Conservation (phyloP, 768 basidiomycete genomes). For the Leccinum longicurvipes region DNA sequence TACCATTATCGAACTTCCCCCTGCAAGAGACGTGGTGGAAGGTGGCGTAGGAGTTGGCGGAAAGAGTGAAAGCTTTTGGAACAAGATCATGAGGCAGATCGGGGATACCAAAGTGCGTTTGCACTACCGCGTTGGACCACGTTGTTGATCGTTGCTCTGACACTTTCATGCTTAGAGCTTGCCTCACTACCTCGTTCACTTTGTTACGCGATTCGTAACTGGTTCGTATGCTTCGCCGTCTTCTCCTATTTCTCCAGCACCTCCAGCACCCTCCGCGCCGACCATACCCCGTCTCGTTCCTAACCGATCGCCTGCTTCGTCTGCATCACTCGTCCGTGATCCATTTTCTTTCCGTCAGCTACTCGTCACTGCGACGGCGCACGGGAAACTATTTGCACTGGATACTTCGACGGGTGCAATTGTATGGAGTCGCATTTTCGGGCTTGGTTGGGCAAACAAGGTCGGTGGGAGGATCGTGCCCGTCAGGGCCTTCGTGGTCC, state of each 20-base stretch:
- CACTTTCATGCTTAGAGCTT: slow-evolving; percentile 47
- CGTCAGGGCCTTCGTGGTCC: slow-evolving; percentile 56
- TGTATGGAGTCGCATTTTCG: slow-evolving; percentile 78
- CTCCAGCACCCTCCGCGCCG: background rate
- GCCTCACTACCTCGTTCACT: slow-evolving; percentile 64
- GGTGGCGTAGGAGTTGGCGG: slow-evolving; percentile 4
- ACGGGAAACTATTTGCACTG: slow-evolving; percentile 78
- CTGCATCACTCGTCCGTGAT: slow-evolving; percentile 56
- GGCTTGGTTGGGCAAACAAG: slow-evolving; percentile 61
- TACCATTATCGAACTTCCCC: slow-evolving; percentile 77
- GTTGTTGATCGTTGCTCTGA: background rate
- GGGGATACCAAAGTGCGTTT: slow-evolving; percentile 51
- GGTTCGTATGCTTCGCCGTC: slow-evolving; percentile 58
- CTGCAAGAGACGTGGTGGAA: slow-evolving; percentile 33
- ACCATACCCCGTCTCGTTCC: slow-evolving; percentile 22
- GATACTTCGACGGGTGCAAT: slow-evolving; percentile 76
- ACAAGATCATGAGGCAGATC: slow-evolving; percentile 54
- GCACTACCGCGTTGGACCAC: background rate
- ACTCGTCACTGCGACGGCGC: slow-evolving; percentile 64
- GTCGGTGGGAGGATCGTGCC: slow-evolving; percentile 57
- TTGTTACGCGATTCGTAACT: slow-evolving; percentile 67
- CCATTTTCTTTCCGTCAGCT: slow-evolving; percentile 86
- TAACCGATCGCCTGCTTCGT: slow-evolving; percentile 26
- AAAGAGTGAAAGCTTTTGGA: slow-evolving; percentile 43
- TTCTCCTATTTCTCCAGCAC: slow-evolving; percentile 27